Base-by-base conservation (phyloP, 345 rosid species). In the Linum trigynum region DNA sequence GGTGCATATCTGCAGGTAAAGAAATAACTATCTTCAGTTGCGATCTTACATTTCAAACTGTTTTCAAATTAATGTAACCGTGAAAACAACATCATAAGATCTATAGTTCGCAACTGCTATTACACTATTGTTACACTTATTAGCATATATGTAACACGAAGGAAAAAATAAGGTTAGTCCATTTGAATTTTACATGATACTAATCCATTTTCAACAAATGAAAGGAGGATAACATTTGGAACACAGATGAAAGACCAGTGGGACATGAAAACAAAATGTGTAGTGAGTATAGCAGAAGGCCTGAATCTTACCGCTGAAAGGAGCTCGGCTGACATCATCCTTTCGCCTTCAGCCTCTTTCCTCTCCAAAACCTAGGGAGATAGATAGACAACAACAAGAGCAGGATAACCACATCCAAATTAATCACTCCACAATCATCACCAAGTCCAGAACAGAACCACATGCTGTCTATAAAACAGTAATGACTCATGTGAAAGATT, bases 1-100 rank as follows among this genome's bases (percentile, higher is more conserved):
- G 70, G 90, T 77, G 74, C 95, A 95, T 38, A 95, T 80, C 99
- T 94, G 87, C 83, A 75, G 4, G 12, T 4, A 59, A 66, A 76
- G 2, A 57, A 3, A 58, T 10, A 57, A 63, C 36, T 0, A 32
- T 2, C 35, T 14, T 62, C 11, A 57, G 57, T 62, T 17, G 65
- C 10, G 39, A 15, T 53, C 53, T 48, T 61, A n/a, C 11, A 62
- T 48, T 45, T 39, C 42, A 45, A 45, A 45, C 38, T 38, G 17
- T 41, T 37, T 35, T 41, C 57, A 14, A 42, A 16, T 23, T 3
- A 69, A 41, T 4, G 5, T 36, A 9, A 14, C 62, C 11, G 55
- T 39, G 2, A 6, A 35, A 15, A 39, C 12, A 60, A 37, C 7
- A 38, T 8, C 41, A n/a, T 16, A 39, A 66, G 55, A 1, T 14